Conservation (phyloP, 2,329 filamentous ascomycete species). For the Myriosclerotinia duriaeana region DNA sequence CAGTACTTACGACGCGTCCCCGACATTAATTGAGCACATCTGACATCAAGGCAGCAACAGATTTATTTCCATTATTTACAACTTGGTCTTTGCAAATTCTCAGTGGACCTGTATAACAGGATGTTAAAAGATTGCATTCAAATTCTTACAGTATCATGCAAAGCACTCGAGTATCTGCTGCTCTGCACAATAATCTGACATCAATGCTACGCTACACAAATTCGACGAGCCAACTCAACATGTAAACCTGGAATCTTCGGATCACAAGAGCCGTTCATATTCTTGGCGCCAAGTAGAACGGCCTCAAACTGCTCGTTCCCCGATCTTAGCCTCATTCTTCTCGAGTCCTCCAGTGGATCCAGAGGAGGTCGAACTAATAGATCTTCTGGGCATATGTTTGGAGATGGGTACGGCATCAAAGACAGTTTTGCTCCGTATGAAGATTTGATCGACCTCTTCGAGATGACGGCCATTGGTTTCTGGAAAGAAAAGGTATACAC, state of each 20-base stretch:
- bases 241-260: not conserved
- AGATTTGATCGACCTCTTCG: constrained; percentile 39
- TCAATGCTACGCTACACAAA: not conserved
- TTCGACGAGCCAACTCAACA: not conserved
- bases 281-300: constrained; percentile 10
- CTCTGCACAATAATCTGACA: not conserved
- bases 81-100: not conserved
- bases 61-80: not conserved
- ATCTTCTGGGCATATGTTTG: constrained; percentile 2
- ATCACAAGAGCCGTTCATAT: constrained; percentile 6
- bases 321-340: constrained; percentile 3
- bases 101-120: not conserved
- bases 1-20: not conserved
- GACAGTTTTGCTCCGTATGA: constrained; percentile 18
- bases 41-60: not conserved
- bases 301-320: constrained; percentile 1
- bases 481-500: constrained; percentile 56
- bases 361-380: not conserved
- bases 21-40: not conserved
- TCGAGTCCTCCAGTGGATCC: not conserved
- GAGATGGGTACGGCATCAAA: constrained; percentile 16
- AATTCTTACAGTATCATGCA: constrained; percentile 4
- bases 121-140: not conserved
- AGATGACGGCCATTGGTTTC: constrained; percentile 52
- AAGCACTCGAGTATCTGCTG: not conserved